A percentile compares a stretch with the other conserved stretches of the same genome.
Conservation (phyloP, 1,284 basidiomycete species). For the Cutaneotrichosporon sp. region DNA sequence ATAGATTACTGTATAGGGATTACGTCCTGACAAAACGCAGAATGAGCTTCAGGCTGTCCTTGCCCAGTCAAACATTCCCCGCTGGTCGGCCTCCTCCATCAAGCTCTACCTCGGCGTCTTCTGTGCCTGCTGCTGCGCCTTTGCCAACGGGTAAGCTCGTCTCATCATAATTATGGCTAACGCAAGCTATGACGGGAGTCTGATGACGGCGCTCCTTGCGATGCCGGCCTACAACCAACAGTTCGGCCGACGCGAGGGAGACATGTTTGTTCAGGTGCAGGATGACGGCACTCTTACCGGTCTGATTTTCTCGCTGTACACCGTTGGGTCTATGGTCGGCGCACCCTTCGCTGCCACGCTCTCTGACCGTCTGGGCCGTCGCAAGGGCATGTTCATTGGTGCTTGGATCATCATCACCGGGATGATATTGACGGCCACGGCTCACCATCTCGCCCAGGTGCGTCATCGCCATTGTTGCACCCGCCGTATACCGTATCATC, state of each 20-base stretch:
- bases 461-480: background rate
- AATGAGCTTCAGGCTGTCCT: conserved; percentile 22
- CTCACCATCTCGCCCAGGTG: conserved; percentile 11
- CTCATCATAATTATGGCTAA: conserved; percentile 17
- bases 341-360: conserved; percentile 16
- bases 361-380: conserved; percentile 53
- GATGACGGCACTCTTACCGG: conserved; percentile 22
- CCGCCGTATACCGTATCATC: conserved; percentile 1
- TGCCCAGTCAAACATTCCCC: conserved; percentile 21
- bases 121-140: conserved; percentile 30
- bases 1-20: background rate
- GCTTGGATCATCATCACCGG: conserved; percentile 48
- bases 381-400: conserved; percentile 56
- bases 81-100: conserved; percentile 20
- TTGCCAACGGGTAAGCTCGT: conserved; percentile 36
- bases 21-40: background rate
- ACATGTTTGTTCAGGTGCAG: background rate
- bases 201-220: conserved; percentile 7
- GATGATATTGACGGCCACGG: conserved; percentile 38
- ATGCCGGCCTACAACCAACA: conserved; percentile 30
- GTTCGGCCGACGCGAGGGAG: conserved; percentile 6
- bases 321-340: conserved; percentile 22
- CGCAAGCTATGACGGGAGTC: background rate
- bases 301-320: conserved; percentile 30
- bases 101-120: conserved; percentile 29